A percentile compares a stretch with the other conserved stretches of the same genome.
Evolutionary conservation across 805 yeast genomes (phyloP).

Genomic region (Yamadazyma phyllophila): DNA sequence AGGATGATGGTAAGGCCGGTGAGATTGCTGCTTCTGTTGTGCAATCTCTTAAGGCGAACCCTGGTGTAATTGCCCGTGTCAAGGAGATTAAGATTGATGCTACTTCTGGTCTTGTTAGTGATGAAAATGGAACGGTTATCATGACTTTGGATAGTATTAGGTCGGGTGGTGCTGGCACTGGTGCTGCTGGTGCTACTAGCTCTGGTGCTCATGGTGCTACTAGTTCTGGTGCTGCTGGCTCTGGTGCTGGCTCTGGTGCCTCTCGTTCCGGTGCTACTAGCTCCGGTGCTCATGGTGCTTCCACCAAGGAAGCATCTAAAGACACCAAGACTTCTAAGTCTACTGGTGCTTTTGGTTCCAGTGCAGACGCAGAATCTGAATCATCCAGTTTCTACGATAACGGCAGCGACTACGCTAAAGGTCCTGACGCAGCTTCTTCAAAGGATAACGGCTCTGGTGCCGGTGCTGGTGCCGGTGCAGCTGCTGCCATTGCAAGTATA

Average conservation of each 20-base stretch:
- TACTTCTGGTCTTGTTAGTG: conserved; percentile 26
- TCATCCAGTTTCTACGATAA: not conserved
- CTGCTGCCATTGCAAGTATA: not conserved
- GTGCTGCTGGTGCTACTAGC: not conserved
- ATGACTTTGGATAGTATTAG: conserved; percentile 1
- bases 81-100: conserved; percentile 30
- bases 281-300: conserved; percentile 12
- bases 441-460: not conserved
- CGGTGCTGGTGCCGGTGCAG: conserved; percentile 4
- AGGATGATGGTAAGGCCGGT: conserved; percentile 24
- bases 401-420: not conserved
- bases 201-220: not conserved
- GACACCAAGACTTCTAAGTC: not conserved
- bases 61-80: conserved; percentile 19
- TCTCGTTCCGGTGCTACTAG: too few species aligned
- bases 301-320: not conserved
- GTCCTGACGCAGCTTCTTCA: not conserved
- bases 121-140: conserved; percentile 22
- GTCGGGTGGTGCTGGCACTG: not conserved
- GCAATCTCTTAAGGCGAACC: conserved; percentile 21
- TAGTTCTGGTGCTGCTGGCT: not conserved
- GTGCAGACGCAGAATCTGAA: too few species aligned
- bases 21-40: conserved; percentile 28
- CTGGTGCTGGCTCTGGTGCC: conserved; percentile 2
- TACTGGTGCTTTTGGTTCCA: too few species aligned